phyloP scores from a whole-genome alignment of 345 rosid genomes.

The Trapa incisa region DNA sequence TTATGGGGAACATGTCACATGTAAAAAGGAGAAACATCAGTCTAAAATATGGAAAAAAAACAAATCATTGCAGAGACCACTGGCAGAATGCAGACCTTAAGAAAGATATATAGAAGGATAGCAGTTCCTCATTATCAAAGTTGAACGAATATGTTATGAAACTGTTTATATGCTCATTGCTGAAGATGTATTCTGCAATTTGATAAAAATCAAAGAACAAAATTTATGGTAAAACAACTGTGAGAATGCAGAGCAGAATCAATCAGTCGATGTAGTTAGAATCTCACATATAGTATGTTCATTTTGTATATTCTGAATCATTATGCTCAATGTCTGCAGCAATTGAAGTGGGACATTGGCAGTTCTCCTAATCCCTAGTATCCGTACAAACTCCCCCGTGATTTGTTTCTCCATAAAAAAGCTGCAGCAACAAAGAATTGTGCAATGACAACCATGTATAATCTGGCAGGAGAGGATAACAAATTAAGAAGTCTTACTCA shows the following conservation, averaged over 20 bases:
- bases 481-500: constrained; percentile 53
- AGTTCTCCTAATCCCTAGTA: constrained; percentile 53
- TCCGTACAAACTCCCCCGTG: constrained; percentile 88
- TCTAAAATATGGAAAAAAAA: too few species aligned
- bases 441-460: neutral
- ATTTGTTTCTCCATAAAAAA: constrained; percentile 95
- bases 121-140: constrained; percentile 83
- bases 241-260: neutral
- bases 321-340: constrained; percentile 92
- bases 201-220: constrained; percentile 2
- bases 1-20: neutral
- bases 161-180: constrained; percentile 89
- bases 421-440: constrained; percentile 21
- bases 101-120: constrained; percentile 90
- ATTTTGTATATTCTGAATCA: constrained; percentile 78
- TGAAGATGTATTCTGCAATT: constrained; percentile 89
- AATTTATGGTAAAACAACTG: constrained; percentile 1
- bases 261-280: neutral
- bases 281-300: constrained; percentile 92
- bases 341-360: constrained; percentile 69
- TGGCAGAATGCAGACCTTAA: constrained; percentile 48
- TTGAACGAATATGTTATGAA: constrained; percentile 79
- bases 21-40: neutral
- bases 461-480: neutral
- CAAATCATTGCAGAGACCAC: neutral